A percentile compares a stretch with the other conserved stretches of the same genome.
These are phyloP conservation scores for Aspergillus sclerotialis DNA, from an alignment of 2,329 filamentous ascomycete genomes.

Conservation along the genomic window DNA sequence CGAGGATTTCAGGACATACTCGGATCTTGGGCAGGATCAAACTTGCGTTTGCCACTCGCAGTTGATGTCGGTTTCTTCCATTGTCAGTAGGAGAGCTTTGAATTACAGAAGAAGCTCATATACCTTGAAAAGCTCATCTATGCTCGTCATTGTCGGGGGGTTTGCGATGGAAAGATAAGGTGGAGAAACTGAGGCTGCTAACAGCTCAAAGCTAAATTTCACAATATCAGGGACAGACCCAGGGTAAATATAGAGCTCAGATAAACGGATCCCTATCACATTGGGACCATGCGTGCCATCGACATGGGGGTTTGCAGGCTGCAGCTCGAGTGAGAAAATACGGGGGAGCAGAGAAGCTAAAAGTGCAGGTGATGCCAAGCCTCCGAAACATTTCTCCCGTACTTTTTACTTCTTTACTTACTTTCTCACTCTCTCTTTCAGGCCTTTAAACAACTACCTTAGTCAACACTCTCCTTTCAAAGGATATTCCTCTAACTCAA, in stretches of 20 bases:
- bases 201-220: background rate
- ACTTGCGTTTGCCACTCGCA: conserved; percentile 50
- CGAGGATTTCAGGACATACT: conserved; percentile 25
- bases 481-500: no score
- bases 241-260: no score
- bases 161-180: conserved; percentile 3
- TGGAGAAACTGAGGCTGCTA: conserved; percentile 1
- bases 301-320: no score
- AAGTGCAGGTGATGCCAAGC: conserved; percentile 26
- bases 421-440: conserved; percentile 2
- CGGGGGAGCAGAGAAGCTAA: conserved; percentile 22
- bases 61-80: conserved; percentile 43
- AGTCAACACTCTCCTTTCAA: background rate
- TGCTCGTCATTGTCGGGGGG: conserved; percentile 46
- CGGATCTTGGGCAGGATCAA: conserved; percentile 48
- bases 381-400: conserved; percentile 27
- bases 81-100: conserved; percentile 10
- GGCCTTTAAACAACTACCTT: background rate
- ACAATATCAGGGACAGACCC: no score
- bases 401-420: background rate
- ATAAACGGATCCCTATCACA: no score
- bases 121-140: conserved; percentile 57
- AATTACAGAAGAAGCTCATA: background rate
- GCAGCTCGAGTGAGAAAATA: conserved; percentile 16
- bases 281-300: no score